Base-by-base conservation (phyloP, 257 asterid species). In the Rauvolfia tetraphylla region DNA sequence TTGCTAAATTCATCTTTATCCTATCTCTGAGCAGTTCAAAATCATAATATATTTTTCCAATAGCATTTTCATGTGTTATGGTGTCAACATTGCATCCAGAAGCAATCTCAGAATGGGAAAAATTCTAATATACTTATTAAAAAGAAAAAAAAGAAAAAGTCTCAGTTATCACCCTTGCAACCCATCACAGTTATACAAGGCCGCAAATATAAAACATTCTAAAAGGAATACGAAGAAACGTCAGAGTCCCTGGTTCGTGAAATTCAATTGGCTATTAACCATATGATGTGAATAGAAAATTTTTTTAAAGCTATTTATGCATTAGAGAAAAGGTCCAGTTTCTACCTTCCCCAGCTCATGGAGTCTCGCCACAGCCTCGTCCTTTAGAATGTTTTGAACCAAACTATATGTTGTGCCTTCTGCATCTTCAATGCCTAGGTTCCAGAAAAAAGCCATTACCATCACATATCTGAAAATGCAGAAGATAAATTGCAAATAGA, bases 321-420 rank as follows among this genome's bases (percentile, higher is more conserved):
- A 73, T 48, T 68, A 81, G 69, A 79, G 59, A 13, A 29, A 75
- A 81, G 57, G 38, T 42, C 34, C 31, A 72, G 42, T 33, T 36
- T 23, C 1, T 68, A 94, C 98, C 95, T 95, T 92, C 57, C 97
- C 95, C 58, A 95, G 98, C 80, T 90, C 92, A 65, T 69, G 38
- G 53, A 92, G 97, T 85, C 98, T 90, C 44, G 87, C 83, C 82
- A 92, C 88, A 17, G 96, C 95, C 86, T 95, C 97, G 48, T 89
- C 90, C 87, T 83, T 91, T 12, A 95, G 88, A 76, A 90, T 83
- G 62, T 89, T 86, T 12, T 89, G 81, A 80, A 86, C 89, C 84
- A 79, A 76, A 82, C 74, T 73, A 63, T 74, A 49, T 34, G 75
- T 71, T n/a, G 76, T 33, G 36, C 71, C 82, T 71, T 89, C 87